These are phyloP conservation scores for Leishmania major DNA, from an alignment of 208 protist species.

Conservation along the genomic window DNA sequence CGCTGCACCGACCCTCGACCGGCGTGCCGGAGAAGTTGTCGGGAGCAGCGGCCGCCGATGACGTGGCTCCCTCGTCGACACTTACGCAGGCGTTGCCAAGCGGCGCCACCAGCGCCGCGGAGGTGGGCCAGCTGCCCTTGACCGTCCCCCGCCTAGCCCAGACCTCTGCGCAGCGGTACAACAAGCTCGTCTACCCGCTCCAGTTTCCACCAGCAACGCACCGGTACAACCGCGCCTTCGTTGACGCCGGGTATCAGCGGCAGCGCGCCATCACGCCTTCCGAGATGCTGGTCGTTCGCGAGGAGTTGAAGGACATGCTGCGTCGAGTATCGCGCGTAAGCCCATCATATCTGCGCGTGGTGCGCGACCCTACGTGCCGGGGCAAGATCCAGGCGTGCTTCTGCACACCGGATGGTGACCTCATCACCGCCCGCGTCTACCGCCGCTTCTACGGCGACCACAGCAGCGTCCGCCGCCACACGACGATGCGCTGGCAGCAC, in stretches of 20 bases:
- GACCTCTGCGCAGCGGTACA: slow-evolving; percentile 61
- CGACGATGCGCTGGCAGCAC: slow-evolving; percentile 87
- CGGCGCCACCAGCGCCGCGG: slow-evolving; percentile 50
- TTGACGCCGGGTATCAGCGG: slow-evolving; percentile 82
- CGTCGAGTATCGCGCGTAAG: slow-evolving; percentile 47
- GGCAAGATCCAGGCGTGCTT: slow-evolving; percentile 86
- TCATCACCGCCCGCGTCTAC: slow-evolving; percentile 80
- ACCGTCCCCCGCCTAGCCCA: slow-evolving; percentile 55
- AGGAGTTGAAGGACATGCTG: slow-evolving; percentile 72
- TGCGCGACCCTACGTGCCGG: slow-evolving; percentile 75
- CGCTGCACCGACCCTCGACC: slow-evolving; percentile 67
- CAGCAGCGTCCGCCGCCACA: slow-evolving; percentile 61
- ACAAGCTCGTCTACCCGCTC: slow-evolving; percentile 78
- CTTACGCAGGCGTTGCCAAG: slow-evolving; percentile 15
- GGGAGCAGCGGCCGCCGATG: background rate
- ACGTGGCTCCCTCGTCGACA: background rate
- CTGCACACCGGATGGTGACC: slow-evolving; percentile 76
- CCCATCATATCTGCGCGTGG: slow-evolving; percentile 71
- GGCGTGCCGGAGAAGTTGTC: slow-evolving; percentile 65
- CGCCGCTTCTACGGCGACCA: slow-evolving; percentile 84
- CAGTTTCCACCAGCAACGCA: slow-evolving; percentile 77
- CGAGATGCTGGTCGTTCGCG: slow-evolving; percentile 83
- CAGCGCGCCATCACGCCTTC: slow-evolving; percentile 80
- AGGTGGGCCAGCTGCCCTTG: slow-evolving; percentile 73
- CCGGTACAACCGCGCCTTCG: slow-evolving; percentile 84